Evolutionary conservation across 805 yeast species (phyloP), one percentile per base, ranked within the genome.

Genomic region (Lipomyces orientalis): DNA sequence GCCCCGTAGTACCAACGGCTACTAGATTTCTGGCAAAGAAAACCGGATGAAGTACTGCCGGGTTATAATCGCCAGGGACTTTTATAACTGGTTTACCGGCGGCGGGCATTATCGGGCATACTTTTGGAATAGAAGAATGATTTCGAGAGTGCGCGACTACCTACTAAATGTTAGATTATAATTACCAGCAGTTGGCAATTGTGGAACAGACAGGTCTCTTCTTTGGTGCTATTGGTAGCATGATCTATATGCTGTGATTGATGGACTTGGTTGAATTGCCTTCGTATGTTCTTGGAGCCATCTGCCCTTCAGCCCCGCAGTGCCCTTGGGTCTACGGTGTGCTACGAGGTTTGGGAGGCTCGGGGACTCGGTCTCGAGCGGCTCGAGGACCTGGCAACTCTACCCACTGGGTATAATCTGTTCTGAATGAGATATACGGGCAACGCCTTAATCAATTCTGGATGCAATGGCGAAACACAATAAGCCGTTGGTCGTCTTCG

Each of bases 31-130:
- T 49, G 9, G 71, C 65, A n/a, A 69, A 69, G 43, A 69, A 69
- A 19, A 69, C 72, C 2, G 72, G 72, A 39, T 69, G 72, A 2
- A 58, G n/a, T 8, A 22, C 25, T 2, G 72, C 67, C 10, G 72
- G 62, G 31, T 67, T 43, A n/a, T 35, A 39, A n/a, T 14, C 5
- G 49, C 19, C 16, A n/a, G 6, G 16, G 49, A 43, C 3, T 43
- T 8, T 43, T 16, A 10, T 16, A 22, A 9, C 49, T 16, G 49
- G n/a, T n/a, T 43, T n/a, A 19, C 49, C 2, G 10, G 49, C 49
- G 8, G 49, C 22, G 19, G 49, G 49, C 49, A 43, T 43, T 43
- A 43, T 43, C 6, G 49, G 49, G 49, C 49, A 43, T 16, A 22
- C 49, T 7, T 43, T 43, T 4, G 49, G 49, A 16, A 19, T 43